Evolutionary conservation across 176 grass and related monocot genomes (phyloP), one percentile per base, ranked within the genome.

Genomic region (Puccinellia tenuiflora): DNA sequence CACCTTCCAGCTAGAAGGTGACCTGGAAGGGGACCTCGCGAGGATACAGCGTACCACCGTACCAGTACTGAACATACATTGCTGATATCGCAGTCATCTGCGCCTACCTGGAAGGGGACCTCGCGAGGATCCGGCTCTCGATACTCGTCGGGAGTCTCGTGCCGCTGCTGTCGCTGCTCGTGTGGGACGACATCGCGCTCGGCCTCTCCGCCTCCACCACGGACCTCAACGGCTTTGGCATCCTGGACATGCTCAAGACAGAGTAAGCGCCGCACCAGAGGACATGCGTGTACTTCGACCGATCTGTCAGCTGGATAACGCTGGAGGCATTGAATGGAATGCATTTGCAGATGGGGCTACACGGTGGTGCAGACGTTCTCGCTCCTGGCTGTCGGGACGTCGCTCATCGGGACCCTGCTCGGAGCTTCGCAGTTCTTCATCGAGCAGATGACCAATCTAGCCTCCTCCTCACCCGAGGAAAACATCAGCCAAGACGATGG

Each of bases 131-230:
- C 46, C 88, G 86, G 75, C 66, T 94, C 9, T 92, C 92, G 2
- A 90, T 92, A 17, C 48, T 97, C 13, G 68, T 94, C 16, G 94
- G 94, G 21, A 97, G 92, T 73, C 68, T 94, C 17, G 88, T 97
- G 73, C 92, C 94, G 4, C 52, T 97, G 72, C 63, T 94, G 45
- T 83, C 85, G 22, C 68, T 97, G 56, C 94, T 94, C 24, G 76
- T 90, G 9, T 94, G 94, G 94, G 94, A 97, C 31, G 77, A 85
- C 84, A 92, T 97, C 81, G 90, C 88, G 11, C 94, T 97, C 54
- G 46, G 77, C 31, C 52, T 90, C 87, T 12, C 84, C 87, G 9
- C 84, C 81, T 78, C 89, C 87, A 9, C 84, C 81, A 86, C 91
- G 35, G 82, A 88, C 46, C 48, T 90, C 75, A 5, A 75, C 53